These are phyloP conservation scores for Saururus chinensis DNA, from an alignment of 164 flowering plant species.

Conservation along the genomic window DNA sequence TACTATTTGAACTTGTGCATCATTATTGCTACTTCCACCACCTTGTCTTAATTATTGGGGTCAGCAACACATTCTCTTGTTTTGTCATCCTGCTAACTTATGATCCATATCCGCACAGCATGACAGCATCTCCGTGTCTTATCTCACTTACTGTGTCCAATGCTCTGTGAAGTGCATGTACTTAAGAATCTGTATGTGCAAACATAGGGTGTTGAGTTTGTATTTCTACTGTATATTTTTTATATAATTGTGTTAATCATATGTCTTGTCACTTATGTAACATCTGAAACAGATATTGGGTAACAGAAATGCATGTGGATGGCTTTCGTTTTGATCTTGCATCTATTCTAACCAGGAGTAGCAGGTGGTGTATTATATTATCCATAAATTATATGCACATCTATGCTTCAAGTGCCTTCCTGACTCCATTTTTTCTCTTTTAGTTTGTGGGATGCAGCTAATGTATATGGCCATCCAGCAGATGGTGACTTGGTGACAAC, in stretches of 20 bases:
- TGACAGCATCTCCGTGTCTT: not conserved
- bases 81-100: no score
- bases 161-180: not conserved
- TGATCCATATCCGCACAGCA: not conserved
- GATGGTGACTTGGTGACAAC: conserved; percentile 65
- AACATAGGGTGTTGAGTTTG: not conserved
- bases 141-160: not conserved
- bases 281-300: conserved; percentile 73
- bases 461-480: conserved; percentile 58
- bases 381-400: not conserved
- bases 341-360: conserved; percentile 82
- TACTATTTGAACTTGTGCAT: no score
- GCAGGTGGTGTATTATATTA: conserved; percentile 46
- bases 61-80: no score
- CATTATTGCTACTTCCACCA: no score
- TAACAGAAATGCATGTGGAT: conserved; percentile 89
- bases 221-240: not conserved
- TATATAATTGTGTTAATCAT: not conserved
- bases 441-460: conserved; percentile 79
- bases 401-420: not conserved
- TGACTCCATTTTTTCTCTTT: conserved; percentile 3
- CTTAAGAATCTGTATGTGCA: not conserved
- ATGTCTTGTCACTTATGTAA: not conserved
- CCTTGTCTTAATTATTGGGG: no score
- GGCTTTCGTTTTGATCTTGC: conserved; percentile 99